A percentile compares a stretch with the other conserved stretches of the same genome.
These are phyloP conservation scores for Atkinsonella hypoxylon DNA, from an alignment of 2,329 filamentous ascomycete species.

Conservation along the genomic window DNA sequence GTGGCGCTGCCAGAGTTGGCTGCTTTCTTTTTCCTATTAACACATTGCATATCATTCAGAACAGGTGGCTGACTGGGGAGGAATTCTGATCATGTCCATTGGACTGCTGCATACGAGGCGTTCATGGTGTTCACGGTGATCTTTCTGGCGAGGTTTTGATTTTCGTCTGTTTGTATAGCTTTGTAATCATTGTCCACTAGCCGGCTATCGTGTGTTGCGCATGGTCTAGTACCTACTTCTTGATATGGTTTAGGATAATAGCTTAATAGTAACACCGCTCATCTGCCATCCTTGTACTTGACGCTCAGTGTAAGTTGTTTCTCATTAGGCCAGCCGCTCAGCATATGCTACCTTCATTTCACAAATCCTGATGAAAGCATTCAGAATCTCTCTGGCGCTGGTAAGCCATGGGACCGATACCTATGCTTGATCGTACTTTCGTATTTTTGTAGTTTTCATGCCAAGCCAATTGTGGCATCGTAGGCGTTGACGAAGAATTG, in stretches of 20 bases:
- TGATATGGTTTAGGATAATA: neutral
- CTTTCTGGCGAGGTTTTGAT: neutral
- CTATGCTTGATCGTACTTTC: no score
- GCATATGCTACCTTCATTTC: neutral
- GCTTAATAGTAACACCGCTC: neutral
- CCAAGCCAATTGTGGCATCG: neutral
- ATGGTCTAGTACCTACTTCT: constrained; percentile 1
- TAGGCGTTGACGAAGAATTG: neutral
- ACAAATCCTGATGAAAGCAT: neutral
- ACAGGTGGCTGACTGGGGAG: neutral
- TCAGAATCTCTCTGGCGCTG: neutral
- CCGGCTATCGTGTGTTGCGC: neutral
- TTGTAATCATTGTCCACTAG: neutral
- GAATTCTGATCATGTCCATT: neutral
- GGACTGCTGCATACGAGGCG: neutral
- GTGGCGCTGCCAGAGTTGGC: neutral
- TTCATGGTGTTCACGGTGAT: neutral
- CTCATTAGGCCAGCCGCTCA: no score
- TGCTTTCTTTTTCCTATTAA: neutral
- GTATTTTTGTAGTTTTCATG: neutral
- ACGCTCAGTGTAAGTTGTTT: neutral
- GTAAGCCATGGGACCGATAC: neutral
- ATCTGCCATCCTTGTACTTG: neutral
- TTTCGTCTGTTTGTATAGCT: neutral
- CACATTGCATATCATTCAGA: neutral